Base-by-base conservation (phyloP, 148 eudicot genomes). In the Chenopodium formosanum region DNA sequence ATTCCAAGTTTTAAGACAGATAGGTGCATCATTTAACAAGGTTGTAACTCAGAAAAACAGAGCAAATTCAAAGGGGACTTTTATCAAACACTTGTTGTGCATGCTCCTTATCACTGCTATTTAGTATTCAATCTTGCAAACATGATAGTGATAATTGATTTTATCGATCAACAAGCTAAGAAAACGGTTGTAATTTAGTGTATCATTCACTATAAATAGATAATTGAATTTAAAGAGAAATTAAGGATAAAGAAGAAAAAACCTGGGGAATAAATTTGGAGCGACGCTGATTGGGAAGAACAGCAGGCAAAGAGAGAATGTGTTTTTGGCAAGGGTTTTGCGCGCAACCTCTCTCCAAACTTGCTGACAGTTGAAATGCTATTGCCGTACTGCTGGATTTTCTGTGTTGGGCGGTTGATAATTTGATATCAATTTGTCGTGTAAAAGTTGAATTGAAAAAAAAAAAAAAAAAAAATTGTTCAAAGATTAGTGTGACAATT, bases 11-110 rank as follows among this genome's bases (percentile, higher is more conserved):
- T 12, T 32, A 19, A 3, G 3, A 16, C 23, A 22, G 3, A n/a
- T 11, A 2, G n/a, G 9, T 22, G 10, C 31, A 11, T 60, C 8
- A 7, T 63, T 23, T 25, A 2, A 16, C 4, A 2, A 0, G 29
- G 20, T 50, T 50, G 0, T 2, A 50, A 50, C 53, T 50, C 53
- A 62, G 9, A 20, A 9, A 34, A 34, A 20, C 17, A 19, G 23
- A 40, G 31, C 27, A 9, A 67, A 67, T 29, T 58, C 79, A 77
- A 13, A 48, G 80, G 77, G 81, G 80, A 53, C 64, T 80, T 77
- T 6, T 53, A 82, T 80, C 87, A 60, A 87, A 87, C 89, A 87
- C 73, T 20, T 80, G 73, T 78, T 13, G 58, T 22, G 82, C 58
- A 48, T 34, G 53, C 0, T 50, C 53, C 53, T 50, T 50, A 50